phyloP scores from a whole-genome alignment of 2,329 filamentous ascomycete genomes.

The Xylariaceae sp. region DNA sequence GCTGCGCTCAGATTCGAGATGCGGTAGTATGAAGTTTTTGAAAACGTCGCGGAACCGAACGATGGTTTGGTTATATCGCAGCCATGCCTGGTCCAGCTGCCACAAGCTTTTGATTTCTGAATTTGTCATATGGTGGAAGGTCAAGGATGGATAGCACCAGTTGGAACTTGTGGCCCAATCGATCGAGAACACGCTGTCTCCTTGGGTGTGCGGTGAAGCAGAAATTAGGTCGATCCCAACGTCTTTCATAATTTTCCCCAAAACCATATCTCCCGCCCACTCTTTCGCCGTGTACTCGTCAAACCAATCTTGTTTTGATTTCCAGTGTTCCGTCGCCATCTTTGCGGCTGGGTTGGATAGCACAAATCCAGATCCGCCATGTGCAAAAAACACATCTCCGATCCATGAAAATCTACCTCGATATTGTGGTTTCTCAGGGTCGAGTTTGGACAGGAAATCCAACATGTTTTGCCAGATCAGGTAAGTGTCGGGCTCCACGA shows the following conservation, averaged over 20 bases:
- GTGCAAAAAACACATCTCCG: slow-evolving; percentile 30
- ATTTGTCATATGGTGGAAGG: slow-evolving; percentile 17
- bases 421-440: slow-evolving; percentile 30
- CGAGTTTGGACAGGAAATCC: slow-evolving; percentile 29
- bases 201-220: slow-evolving; percentile 11
- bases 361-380: slow-evolving; percentile 35
- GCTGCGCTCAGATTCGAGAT: slow-evolving; percentile 1
- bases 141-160: slow-evolving; percentile 18
- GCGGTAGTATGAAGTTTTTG: neutral
- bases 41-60: slow-evolving; percentile 11
- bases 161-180: slow-evolving; percentile 12
- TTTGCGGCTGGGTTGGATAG: slow-evolving; percentile 36
- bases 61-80: neutral
- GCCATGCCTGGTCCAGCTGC: slow-evolving; percentile 15
- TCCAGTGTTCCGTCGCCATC: slow-evolving; percentile 12
- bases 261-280: slow-evolving; percentile 19
- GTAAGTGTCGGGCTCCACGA: slow-evolving; percentile 38
- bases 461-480: slow-evolving; percentile 34
- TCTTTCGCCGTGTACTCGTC: slow-evolving; percentile 12
- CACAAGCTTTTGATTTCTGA: slow-evolving; percentile 8
- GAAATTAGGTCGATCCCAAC: slow-evolving; percentile 7
- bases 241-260: slow-evolving; percentile 14
- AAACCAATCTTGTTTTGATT: slow-evolving; percentile 7
- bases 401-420: slow-evolving; percentile 33
- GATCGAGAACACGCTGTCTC: slow-evolving; percentile 4